Conservation (phyloP, 148 eudicot genomes). For the Amaranthus cruentus region DNA sequence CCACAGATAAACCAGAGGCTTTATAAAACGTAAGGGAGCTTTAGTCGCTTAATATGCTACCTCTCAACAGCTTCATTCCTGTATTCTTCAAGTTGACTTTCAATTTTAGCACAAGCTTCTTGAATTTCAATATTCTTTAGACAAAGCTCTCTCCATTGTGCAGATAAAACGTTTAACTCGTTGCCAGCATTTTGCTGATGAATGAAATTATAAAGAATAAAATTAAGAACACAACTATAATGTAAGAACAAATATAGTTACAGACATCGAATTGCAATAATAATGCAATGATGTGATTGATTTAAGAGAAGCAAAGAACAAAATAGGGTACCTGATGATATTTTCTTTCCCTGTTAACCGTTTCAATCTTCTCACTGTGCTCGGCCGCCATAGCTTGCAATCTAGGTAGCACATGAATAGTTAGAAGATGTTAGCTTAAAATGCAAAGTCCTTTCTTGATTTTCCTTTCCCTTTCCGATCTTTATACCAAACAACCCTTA, state of each 20-base stretch:
- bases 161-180: slow-evolving; percentile 79
- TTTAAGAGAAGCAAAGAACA: neutral
- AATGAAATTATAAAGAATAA: slow-evolving; percentile 13
- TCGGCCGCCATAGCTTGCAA: slow-evolving; percentile 65
- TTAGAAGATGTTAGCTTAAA: neutral
- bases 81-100: slow-evolving; percentile 44
- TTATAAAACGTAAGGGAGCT: neutral
- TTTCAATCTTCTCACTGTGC: slow-evolving; percentile 67
- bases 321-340: slow-evolving; percentile 63
- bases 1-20: slow-evolving; percentile 3
- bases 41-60: slow-evolving; percentile 24
- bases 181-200: slow-evolving; percentile 85
- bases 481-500: too few relatives aligned
- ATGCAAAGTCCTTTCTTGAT: neutral
- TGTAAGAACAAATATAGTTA: neutral
- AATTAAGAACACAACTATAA: neutral
- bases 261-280: neutral
- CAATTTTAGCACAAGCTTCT: slow-evolving; percentile 62
- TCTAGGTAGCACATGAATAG: slow-evolving; percentile 29
- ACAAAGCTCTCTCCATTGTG: slow-evolving; percentile 95
- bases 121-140: slow-evolving; percentile 80
- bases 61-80: slow-evolving; percentile 69
- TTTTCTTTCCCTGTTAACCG: slow-evolving; percentile 89
- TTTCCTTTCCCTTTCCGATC: too few relatives aligned
- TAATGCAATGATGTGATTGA: neutral